phyloP scores from a whole-genome alignment of 805 yeast species.

The Sungouiella blattae region DNA sequence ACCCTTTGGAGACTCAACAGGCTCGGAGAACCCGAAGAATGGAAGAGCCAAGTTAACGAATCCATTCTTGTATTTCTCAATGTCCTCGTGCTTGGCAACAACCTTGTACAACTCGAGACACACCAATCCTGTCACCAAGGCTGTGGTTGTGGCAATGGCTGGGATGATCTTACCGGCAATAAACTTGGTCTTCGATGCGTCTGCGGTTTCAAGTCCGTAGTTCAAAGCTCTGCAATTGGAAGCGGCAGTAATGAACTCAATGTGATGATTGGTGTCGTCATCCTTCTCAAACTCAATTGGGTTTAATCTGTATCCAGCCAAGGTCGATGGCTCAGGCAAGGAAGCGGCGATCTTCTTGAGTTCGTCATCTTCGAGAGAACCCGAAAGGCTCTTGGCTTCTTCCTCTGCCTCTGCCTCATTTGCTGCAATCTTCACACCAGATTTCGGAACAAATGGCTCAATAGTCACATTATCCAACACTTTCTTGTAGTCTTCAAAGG shows the following conservation, averaged over 20 bases:
- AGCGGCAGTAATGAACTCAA: constrained; percentile 92
- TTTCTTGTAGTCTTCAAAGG: constrained; percentile 49
- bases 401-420: constrained; percentile 88
- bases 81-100: constrained; percentile 64
- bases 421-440: constrained; percentile 77
- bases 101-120: constrained; percentile 91
- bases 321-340: constrained; percentile 82
- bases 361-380: constrained; percentile 55
- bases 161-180: constrained; percentile 99
- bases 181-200: constrained; percentile 85
- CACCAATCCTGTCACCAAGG: constrained; percentile 91
- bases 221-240: constrained; percentile 94
- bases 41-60: constrained; percentile 90
- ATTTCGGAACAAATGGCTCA: constrained; percentile 65
- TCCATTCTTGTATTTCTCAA: constrained; percentile 90
- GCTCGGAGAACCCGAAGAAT: constrained; percentile 95
- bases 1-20: constrained; percentile 79
- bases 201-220: constrained; percentile 85
- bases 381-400: constrained; percentile 46
- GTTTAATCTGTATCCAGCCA: constrained; percentile 81
- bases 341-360: constrained; percentile 66
- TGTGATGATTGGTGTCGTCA: constrained; percentile 95
- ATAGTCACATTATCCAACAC: constrained; percentile 47
- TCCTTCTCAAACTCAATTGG: constrained; percentile 98
- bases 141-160: constrained; percentile 99